These are phyloP conservation scores for Hemisphaericaspora subhashii DNA, from an alignment of 1,139 yeast species.

Conservation along the genomic window DNA sequence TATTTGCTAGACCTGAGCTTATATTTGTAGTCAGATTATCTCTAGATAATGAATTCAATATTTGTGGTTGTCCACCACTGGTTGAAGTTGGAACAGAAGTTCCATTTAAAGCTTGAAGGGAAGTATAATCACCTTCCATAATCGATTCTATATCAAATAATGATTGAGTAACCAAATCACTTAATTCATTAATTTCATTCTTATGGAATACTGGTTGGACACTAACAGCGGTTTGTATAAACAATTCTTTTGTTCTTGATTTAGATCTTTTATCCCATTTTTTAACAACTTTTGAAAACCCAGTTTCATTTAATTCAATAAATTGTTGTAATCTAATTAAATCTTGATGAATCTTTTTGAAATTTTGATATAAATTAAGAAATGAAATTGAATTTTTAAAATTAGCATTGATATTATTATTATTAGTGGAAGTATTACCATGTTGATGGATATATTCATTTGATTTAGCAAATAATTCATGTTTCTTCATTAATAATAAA, in stretches of 20 bases:
- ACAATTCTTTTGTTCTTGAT: slow-evolving; percentile 89
- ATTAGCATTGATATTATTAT: slow-evolving; percentile 21
- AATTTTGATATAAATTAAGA: slow-evolving; percentile 73
- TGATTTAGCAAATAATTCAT: slow-evolving; percentile 50
- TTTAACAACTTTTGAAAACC: slow-evolving; percentile 90
- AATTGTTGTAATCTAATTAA: slow-evolving; percentile 85
- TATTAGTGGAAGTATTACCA: slow-evolving; percentile 12
- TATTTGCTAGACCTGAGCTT: neutral
- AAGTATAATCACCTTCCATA: slow-evolving; percentile 66
- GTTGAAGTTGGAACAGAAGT: slow-evolving; percentile 1
- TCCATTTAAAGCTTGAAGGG: slow-evolving; percentile 12
- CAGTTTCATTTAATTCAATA: slow-evolving; percentile 91
- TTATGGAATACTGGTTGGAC: slow-evolving; percentile 96
- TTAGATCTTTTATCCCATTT: slow-evolving; percentile 98
- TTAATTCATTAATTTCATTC: slow-evolving; percentile 78
- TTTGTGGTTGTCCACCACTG: slow-evolving; percentile 4
- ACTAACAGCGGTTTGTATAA: slow-evolving; percentile 87
- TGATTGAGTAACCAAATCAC: slow-evolving; percentile 77
- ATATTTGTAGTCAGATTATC: slow-evolving; percentile 1
- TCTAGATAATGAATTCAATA: slow-evolving; percentile 2
- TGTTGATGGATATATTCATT: slow-evolving; percentile 33
- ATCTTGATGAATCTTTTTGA: slow-evolving; percentile 87
- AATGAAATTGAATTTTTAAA: slow-evolving; percentile 46
- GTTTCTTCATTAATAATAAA: slow-evolving; percentile 69
- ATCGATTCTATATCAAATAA: slow-evolving; percentile 83